Conservation (phyloP, 2,329 filamentous ascomycete species). For the Neofusicoccum laricinum region DNA sequence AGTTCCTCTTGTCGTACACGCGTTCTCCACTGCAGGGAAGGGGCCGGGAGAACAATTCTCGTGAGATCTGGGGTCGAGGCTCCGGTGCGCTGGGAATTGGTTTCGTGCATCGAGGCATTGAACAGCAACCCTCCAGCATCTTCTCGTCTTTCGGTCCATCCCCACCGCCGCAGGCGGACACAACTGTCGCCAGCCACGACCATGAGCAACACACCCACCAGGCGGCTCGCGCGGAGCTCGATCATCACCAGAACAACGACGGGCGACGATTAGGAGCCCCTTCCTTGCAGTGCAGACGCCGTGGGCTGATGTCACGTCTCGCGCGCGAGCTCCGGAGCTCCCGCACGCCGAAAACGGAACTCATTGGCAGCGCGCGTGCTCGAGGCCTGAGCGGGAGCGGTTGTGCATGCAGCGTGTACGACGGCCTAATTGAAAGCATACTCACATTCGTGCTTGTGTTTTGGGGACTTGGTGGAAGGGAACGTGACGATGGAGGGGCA, state of each 20-base stretch:
- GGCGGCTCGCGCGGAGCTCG: neutral
- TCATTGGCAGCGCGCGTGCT: too few relatives aligned
- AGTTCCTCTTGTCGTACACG: neutral
- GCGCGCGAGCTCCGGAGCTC: neutral
- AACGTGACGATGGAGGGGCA: neutral
- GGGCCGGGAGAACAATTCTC: too few relatives aligned
- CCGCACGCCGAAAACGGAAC: neutral
- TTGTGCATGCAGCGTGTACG: neutral
- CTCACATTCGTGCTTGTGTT: neutral
- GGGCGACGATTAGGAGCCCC: neutral
- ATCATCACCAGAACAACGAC: neutral
- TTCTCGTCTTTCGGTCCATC: too few relatives aligned
- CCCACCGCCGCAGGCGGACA: too few relatives aligned
- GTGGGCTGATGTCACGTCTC: neutral
- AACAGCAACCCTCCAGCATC: too few relatives aligned
- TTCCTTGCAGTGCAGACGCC: neutral
- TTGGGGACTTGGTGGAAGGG: neutral
- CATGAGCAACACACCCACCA: too few relatives aligned
- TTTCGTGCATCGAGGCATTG: too few relatives aligned
- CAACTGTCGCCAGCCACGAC: too few relatives aligned
- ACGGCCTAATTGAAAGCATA: neutral
- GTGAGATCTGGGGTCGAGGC: too few relatives aligned
- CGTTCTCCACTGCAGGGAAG: too few relatives aligned
- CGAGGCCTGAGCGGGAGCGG: neutral
- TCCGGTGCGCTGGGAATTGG: too few relatives aligned